These are phyloP conservation scores for Phialemonium atrogriseum DNA, from an alignment of 2,329 filamentous ascomycete genomes.

Conservation along the genomic window DNA sequence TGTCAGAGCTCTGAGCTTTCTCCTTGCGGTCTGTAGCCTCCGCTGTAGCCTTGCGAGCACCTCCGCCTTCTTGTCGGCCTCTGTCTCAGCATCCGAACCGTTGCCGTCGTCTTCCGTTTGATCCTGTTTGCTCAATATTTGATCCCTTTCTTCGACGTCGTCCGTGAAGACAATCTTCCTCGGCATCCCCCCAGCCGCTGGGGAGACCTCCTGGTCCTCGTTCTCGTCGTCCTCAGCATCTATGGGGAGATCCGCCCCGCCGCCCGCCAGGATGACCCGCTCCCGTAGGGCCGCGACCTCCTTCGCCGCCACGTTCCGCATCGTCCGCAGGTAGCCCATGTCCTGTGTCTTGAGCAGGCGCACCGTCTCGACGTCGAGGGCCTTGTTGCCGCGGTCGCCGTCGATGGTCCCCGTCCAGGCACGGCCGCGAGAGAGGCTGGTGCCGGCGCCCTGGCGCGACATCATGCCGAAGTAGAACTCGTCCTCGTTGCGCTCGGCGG, in stretches of 20 bases:
- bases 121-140: conserved; percentile 13
- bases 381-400: conserved; percentile 49
- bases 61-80: conserved; percentile 25
- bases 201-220: conserved; percentile 19
- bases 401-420: conserved; percentile 46
- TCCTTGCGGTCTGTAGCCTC: conserved; percentile 40
- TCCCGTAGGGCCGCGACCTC: conserved; percentile 49
- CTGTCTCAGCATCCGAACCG: conserved; percentile 21
- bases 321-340: conserved; percentile 54
- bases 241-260: conserved; percentile 19
- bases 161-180: conserved; percentile 46
- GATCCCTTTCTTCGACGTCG: conserved; percentile 26
- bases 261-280: conserved; percentile 37
- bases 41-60: conserved; percentile 37
- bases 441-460: conserved; percentile 48
- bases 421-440: conserved; percentile 34
- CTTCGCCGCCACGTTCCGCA: conserved; percentile 50
- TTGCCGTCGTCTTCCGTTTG: conserved; percentile 27
- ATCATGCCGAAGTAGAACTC: conserved; percentile 68
- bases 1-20: conserved; percentile 46
- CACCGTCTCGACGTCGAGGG: conserved; percentile 47
- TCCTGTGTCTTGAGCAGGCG: conserved; percentile 63
- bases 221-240: conserved; percentile 21
- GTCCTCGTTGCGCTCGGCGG: conserved; percentile 60
- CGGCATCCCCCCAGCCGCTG: conserved; percentile 2